Evolutionary conservation across 1,139 yeast species (phyloP).

Genomic region (Debaryomycetaceae sp.): DNA sequence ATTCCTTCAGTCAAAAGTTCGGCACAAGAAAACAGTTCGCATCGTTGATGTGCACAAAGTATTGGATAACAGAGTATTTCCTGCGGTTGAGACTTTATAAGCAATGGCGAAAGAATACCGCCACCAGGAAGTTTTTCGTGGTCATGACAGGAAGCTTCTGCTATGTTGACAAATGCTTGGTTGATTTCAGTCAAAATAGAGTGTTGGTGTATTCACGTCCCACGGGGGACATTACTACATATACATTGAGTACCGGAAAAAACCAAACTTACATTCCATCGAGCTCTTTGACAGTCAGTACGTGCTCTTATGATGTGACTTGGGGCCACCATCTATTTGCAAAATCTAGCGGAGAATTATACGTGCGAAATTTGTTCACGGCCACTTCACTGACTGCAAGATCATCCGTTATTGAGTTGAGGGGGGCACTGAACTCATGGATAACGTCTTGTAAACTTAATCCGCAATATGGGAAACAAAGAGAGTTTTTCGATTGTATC

Average conservation of each 20-base stretch:
- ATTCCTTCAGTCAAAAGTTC: conserved; percentile 47
- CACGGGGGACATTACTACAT: conserved; percentile 36
- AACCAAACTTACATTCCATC: conserved; percentile 42
- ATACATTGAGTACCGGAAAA: conserved; percentile 39
- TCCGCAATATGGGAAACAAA: conserved; percentile 20
- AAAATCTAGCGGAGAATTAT: conserved; percentile 25
- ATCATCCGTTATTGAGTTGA: conserved; percentile 17
- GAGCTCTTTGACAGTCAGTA: conserved; percentile 16
- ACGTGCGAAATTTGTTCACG: conserved; percentile 30
- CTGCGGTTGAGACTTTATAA: conserved; percentile 39
- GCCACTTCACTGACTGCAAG: conserved; percentile 28
- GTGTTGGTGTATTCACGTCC: conserved; percentile 30
- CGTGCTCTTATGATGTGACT: conserved; percentile 23
- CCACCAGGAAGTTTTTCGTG: conserved; percentile 28
- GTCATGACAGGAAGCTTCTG: conserved; percentile 26
- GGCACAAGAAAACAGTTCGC: conserved; percentile 47
- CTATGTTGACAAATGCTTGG: conserved; percentile 24
- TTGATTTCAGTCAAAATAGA: conserved; percentile 37
- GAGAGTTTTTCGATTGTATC: conserved; percentile 23
- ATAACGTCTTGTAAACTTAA: conserved; percentile 23
- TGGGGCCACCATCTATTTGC: conserved; percentile 36
- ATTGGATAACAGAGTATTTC: conserved; percentile 56
- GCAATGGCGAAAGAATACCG: conserved; percentile 51
- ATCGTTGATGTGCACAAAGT: conserved; percentile 49
- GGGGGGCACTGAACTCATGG: conserved; percentile 7